phyloP scores from a whole-genome alignment of 2,329 filamentous ascomycete species.

The Paracamarosporium sp. region DNA sequence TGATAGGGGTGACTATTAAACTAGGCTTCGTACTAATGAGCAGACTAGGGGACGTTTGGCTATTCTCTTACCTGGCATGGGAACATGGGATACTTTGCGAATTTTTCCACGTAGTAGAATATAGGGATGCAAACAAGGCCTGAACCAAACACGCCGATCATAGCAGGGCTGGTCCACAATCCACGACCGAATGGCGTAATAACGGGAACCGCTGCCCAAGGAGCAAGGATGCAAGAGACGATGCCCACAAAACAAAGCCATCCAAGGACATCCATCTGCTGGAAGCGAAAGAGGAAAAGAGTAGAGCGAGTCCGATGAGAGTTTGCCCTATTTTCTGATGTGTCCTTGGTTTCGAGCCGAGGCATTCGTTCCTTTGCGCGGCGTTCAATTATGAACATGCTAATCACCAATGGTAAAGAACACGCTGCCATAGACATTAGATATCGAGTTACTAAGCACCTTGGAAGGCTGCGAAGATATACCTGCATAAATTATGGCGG shows the following conservation, averaged over 20 bases:
- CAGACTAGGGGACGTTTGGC: background rate
- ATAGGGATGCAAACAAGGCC: background rate
- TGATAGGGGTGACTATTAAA: background rate
- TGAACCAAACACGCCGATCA: background rate
- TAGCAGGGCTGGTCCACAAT: background rate
- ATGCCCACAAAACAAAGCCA: background rate
- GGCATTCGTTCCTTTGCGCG: background rate
- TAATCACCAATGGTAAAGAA: background rate
- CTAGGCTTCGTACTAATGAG: too few relatives aligned
- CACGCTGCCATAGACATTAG: background rate
- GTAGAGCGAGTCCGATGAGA: background rate
- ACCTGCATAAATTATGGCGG: background rate
- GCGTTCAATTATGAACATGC: background rate
- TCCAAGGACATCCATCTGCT: background rate
- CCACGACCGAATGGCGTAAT: background rate
- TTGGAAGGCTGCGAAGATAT: background rate
- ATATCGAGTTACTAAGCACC: background rate
- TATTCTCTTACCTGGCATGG: background rate
- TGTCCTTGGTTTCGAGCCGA: background rate
- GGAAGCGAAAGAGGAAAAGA: background rate
- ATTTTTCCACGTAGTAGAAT: constrained; percentile 1
- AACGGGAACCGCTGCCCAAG: background rate
- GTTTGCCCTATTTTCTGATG: background rate
- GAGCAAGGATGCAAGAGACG: background rate
- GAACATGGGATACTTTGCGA: constrained; percentile 1